phyloP scores from a whole-genome alignment of 2,329 filamentous ascomycete genomes.

The Colletotrichum sp. region DNA sequence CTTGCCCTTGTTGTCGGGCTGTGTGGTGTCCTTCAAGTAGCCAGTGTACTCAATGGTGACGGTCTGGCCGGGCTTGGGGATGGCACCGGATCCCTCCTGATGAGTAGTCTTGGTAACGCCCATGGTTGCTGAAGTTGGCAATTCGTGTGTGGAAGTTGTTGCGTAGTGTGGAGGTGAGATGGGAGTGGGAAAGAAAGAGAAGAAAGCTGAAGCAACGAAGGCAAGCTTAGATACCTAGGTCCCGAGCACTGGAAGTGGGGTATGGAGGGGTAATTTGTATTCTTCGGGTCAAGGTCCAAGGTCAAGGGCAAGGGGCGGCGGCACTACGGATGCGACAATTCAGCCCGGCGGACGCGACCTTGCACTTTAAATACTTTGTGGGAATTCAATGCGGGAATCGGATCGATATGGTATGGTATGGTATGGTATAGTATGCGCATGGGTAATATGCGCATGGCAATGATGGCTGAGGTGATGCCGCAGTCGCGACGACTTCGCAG shows the following conservation, averaged over 20 bases:
- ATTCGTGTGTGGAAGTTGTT: background rate
- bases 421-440: background rate
- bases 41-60: conserved; percentile 94
- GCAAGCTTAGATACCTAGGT: background rate
- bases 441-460: background rate
- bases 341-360: background rate
- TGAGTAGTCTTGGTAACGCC: conserved; percentile 74
- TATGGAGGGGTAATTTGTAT: conserved; percentile 19
- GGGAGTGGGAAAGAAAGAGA: background rate
- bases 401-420: background rate
- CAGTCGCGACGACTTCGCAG: background rate
- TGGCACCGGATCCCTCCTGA: conserved; percentile 64
- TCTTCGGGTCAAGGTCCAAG: background rate
- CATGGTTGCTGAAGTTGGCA: conserved; percentile 54
- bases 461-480: background rate
- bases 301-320: background rate
- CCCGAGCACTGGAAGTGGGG: conserved; percentile 5
- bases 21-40: conserved; percentile 73
- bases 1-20: conserved; percentile 69
- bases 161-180: background rate
- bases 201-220: background rate
- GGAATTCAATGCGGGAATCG: background rate
- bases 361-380: background rate
- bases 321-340: background rate
- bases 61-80: conserved; percentile 69